Evolutionary conservation across 371 early-diverging fungal genomes (phyloP), one percentile per base, ranked within the genome.

Genomic region (Funneliformis caledonium): DNA sequence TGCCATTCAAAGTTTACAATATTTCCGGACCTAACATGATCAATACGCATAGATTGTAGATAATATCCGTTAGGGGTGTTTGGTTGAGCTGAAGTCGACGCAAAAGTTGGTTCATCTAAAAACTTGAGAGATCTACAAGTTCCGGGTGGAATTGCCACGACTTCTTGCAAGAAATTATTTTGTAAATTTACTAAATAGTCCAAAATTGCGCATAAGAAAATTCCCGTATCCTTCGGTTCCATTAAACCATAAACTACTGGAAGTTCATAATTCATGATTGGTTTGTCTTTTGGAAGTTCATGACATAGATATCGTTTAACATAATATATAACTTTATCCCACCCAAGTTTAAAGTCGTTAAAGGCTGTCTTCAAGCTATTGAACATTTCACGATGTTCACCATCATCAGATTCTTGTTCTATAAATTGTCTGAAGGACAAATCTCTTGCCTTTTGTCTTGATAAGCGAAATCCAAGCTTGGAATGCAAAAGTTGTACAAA

Each of bases 81-180:
- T 43, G 68, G 19, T 16, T 9, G 4, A 9, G 9, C 16, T 2
- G 8, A 37, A 37, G 42, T 67, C 0, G 78, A 47, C 8, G 68
- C 22, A 2, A 42, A 37, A 31, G 45, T n/a, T 22, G 48, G 0
- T 47, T 65, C 42, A n/a, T 75, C 68, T 19, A 81, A 33, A 45
- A 81, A 64, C 31, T 47, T 50, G 26, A 26, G 26, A 26, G 26
- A 26, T 26, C 26, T 26, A 26, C 26, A 26, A 16, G 12, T 72
- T 48, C 33, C 56, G 45, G 60, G 52, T 31, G 52, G 16, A 37
- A 81, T 81, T 1, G 7, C 45, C 8, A n/a, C 65, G 2, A 81
- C 67, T 16, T 81, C 81, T 60, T 42, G 48, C 31, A 81, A 31
- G 47, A 74, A 81, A 31, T 81, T 47, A 64, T 81, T 81, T 75